These are phyloP conservation scores for Phytopythium sindhum DNA, from an alignment of 352 stramenopile genomes.

Conservation along the genomic window DNA sequence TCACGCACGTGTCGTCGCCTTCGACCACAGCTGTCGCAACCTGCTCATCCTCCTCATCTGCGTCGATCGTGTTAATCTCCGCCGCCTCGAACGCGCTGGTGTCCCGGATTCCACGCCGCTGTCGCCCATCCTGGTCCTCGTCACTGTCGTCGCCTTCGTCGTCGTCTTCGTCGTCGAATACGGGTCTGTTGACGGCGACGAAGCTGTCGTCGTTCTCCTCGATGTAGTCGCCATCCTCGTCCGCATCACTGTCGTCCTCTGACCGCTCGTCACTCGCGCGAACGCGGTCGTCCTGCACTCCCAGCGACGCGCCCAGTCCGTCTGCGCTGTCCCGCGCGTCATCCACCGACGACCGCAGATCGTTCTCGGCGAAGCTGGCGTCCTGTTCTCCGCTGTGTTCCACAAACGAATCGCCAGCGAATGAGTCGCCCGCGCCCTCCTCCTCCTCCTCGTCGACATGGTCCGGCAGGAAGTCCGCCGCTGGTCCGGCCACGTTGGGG, in stretches of 20 bases:
- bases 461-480: background rate
- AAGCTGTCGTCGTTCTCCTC: constrained; percentile 9
- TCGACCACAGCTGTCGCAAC: background rate
- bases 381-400: background rate
- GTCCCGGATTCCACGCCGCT: constrained; percentile 4
- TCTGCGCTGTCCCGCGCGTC: background rate
- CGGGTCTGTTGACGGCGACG: background rate
- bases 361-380: background rate
- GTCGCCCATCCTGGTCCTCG: background rate
- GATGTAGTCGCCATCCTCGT: constrained; percentile 1
- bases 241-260: background rate
- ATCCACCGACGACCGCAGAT: background rate
- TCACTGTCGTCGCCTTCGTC: background rate
- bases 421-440: background rate
- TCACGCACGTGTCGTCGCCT: background rate
- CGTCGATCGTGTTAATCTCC: background rate
- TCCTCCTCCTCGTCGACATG: background rate
- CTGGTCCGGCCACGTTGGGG: background rate
- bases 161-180: background rate
- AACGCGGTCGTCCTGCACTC: background rate
- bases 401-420: background rate
- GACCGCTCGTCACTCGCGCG: background rate
- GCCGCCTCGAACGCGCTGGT: background rate
- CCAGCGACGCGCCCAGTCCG: background rate
- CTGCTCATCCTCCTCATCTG: background rate